These are phyloP conservation scores for Backusella sp. DNA, from an alignment of 192 early-diverging fungal genomes.

Conservation along the genomic window DNA sequence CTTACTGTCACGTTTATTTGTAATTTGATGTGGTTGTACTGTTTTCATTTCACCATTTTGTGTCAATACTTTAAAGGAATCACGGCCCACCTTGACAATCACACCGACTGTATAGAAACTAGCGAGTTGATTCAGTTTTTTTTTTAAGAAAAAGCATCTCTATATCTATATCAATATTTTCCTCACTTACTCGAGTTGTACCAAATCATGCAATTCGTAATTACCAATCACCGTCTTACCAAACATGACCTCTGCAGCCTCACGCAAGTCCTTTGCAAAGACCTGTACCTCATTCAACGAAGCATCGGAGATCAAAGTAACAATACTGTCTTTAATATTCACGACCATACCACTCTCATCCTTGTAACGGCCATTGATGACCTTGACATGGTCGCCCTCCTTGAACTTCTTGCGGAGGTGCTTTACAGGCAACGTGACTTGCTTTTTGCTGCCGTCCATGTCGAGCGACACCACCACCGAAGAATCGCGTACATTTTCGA, in stretches of 20 bases:
- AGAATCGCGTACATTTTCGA: conserved; percentile 70
- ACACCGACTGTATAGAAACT: conserved; percentile 73
- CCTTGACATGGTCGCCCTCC: conserved; percentile 92
- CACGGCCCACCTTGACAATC: conserved; percentile 78
- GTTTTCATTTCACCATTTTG: conserved; percentile 66
- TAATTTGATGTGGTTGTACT: conserved; percentile 68
- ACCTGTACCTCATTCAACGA: conserved; percentile 75
- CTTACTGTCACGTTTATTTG: conserved; percentile 64
- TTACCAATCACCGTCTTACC: conserved; percentile 57
- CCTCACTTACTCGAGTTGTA: conserved; percentile 65
- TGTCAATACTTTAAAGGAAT: conserved; percentile 75
- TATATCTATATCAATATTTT: background rate
- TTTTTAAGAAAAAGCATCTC: background rate
- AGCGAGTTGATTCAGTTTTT: background rate
- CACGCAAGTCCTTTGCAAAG: conserved; percentile 85
- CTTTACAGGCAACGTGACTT: conserved; percentile 57
- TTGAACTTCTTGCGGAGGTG: conserved; percentile 90
- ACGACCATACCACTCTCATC: conserved; percentile 90
- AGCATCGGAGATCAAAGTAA: conserved; percentile 76
- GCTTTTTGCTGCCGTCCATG: conserved; percentile 51
- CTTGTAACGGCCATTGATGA: conserved; percentile 81
- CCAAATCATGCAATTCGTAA: conserved; percentile 88
- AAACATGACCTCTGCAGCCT: conserved; percentile 69
- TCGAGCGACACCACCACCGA: conserved; percentile 71
- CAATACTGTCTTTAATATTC: conserved; percentile 75